Base-by-base conservation (phyloP, 352 stramenopile species). In the Pythium apleroticum region DNA sequence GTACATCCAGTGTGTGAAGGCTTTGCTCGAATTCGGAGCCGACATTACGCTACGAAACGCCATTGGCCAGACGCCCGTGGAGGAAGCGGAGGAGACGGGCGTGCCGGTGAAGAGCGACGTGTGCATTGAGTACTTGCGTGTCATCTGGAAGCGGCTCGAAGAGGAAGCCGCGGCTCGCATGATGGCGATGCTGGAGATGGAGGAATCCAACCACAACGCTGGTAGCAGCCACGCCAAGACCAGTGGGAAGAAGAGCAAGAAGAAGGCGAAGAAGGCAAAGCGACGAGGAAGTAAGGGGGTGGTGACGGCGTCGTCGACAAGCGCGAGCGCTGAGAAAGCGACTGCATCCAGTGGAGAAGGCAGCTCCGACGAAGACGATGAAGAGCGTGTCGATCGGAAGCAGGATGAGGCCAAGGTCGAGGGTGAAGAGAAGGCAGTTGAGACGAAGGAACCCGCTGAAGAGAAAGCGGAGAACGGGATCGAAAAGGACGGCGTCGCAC, bases 181-280 rank as follows among this genome's bases (percentile, higher is more conserved):
- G 86, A 85, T 91, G 72, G 74, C 77, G 8, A 95, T 95, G 86
- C 69, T 95, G 2, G 84, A 95, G 68, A 86, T 93, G 76, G 86
- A 95, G 54, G 84, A 90, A 52, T 71, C 74, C 31, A 25, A 55
- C 20, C 10, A 72, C 15, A 39, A 45, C 24, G 39, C 31, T 52
- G 31, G 17, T 11, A 19, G 66, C 30, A 28, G 41, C 43, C 24
- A 25, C 46, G 48, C 20, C 4, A 1, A 73, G 39, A 28, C 60
- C 43, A 33, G 86, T 80, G 57, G 72, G 20, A 71, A 66, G 52
- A 71, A 71, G 52, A 66, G 43, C 63, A 93, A 89, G 69, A 93
- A 90, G 72, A 89, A 89, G 65, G 81, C 78, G 46, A 89, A 91
- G 60, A 90, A 88, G 20, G 69, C 70, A 0, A 93, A 93, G 69